Evolutionary conservation across 2,329 filamentous ascomycete genomes (phyloP).

Genomic region (Dothidotthia symphoricarpi): DNA sequence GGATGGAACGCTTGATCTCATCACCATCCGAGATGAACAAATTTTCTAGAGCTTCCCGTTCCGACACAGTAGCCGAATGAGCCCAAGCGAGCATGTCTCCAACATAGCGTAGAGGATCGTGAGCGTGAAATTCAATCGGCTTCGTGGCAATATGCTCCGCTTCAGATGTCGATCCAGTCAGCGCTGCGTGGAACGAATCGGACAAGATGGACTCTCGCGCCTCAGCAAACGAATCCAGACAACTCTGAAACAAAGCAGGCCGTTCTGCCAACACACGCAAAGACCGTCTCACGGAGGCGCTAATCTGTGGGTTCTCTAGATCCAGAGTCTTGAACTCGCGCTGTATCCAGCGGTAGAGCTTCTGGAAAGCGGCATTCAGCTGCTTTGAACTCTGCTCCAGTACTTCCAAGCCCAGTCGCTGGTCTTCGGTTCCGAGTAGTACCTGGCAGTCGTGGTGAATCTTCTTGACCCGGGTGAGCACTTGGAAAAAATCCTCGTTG

Average conservation of each 20-base stretch:
- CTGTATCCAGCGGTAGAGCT: slow-evolving; percentile 93
- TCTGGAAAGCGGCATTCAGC: slow-evolving; percentile 88
- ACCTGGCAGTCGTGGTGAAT: slow-evolving; percentile 88
- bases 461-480: slow-evolving; percentile 75
- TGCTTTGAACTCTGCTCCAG: slow-evolving; percentile 88
- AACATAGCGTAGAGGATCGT: slow-evolving; percentile 86
- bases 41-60: slow-evolving; percentile 86
- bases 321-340: slow-evolving; percentile 89
- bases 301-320: slow-evolving; percentile 91
- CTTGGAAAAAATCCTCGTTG: slow-evolving; percentile 77
- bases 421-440: slow-evolving; percentile 84
- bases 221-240: slow-evolving; percentile 88
- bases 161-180: slow-evolving; percentile 69
- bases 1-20: slow-evolving; percentile 79
- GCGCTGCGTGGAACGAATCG: slow-evolving; percentile 81
- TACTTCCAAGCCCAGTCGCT: slow-evolving; percentile 81
- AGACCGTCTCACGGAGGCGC: slow-evolving; percentile 76
- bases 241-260: slow-evolving; percentile 87
- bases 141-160: slow-evolving; percentile 62
- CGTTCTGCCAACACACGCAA: slow-evolving; percentile 85
- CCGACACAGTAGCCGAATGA: slow-evolving; percentile 90
- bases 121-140: slow-evolving; percentile 89
- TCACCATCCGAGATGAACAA: slow-evolving; percentile 89
- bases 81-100: slow-evolving; percentile 98
- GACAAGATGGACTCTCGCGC: slow-evolving; percentile 82